phyloP scores from a whole-genome alignment of 1,284 basidiomycete genomes.

The Ceratobasidium sp. region DNA sequence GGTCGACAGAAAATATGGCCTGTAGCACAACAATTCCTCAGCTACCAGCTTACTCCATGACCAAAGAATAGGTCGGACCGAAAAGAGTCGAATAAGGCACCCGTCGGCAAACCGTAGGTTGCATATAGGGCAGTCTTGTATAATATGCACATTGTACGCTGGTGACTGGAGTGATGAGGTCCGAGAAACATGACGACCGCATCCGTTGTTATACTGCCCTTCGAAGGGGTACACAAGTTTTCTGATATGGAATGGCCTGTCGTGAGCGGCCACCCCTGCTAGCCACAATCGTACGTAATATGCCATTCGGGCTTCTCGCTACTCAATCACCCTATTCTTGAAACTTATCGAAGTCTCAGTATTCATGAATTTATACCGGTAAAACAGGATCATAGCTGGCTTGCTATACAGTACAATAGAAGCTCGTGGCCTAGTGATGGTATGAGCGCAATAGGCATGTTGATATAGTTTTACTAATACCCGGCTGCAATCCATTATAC shows the following conservation, averaged over 20 bases:
- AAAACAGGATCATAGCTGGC: too few species aligned
- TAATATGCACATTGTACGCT: too few species aligned
- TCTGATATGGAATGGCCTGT: neutral
- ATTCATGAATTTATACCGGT: too few species aligned
- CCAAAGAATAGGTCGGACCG: neutral
- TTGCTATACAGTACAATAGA: too few species aligned
- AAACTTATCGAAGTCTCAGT: neutral
- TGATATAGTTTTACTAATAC: too few species aligned
- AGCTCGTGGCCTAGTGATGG: too few species aligned
- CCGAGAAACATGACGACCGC: too few species aligned
- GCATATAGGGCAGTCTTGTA: conserved; percentile 11
- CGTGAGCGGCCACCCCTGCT: neutral
- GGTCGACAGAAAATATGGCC: conserved; percentile 1
- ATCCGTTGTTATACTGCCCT: neutral
- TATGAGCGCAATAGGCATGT: too few species aligned
- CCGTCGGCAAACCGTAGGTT: neutral
- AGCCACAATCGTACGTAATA: conserved; percentile 5
- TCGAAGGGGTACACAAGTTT: neutral
- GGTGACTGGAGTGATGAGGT: too few species aligned
- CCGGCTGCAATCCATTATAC: too few species aligned
- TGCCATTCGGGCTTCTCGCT: neutral
- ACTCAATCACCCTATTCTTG: neutral
- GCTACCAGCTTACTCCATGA: too few species aligned
- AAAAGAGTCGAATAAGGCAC: neutral
- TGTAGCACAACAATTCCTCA: too few species aligned